Evolutionary conservation across 768 basidiomycete species (phyloP).

Genomic region (Phylloporus sp.): DNA sequence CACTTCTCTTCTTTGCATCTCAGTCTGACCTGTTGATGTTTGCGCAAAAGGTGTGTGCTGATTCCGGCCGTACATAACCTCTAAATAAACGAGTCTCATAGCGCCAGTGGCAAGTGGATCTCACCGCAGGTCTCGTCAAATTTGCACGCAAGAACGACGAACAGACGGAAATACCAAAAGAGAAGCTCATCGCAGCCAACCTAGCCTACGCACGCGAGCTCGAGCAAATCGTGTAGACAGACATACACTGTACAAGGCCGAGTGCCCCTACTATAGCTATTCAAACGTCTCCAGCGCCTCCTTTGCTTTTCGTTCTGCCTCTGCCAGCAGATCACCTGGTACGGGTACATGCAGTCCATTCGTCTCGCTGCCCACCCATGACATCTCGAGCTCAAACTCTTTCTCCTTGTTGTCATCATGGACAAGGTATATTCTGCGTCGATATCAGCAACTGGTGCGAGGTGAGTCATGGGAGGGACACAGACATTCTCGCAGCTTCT

Average conservation of each 20-base stretch:
- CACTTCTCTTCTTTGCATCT: slow-evolving; percentile 84
- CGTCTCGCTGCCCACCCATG: slow-evolving; percentile 90
- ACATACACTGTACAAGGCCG: slow-evolving; percentile 6
- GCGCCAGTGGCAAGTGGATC: slow-evolving; percentile 83
- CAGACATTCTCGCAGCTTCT: slow-evolving; percentile 94
- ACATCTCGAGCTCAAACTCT: slow-evolving; percentile 96
- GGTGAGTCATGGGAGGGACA: slow-evolving; percentile 10
- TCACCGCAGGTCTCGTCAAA: slow-evolving; percentile 60
- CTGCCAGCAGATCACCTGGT: slow-evolving; percentile 75
- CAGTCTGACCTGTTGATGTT: slow-evolving; percentile 80
- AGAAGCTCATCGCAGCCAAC: slow-evolving; percentile 74
- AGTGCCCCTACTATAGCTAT: slow-evolving; percentile 29
- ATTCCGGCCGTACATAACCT: background rate
- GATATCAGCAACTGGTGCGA: slow-evolving; percentile 4
- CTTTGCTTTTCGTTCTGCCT: slow-evolving; percentile 86
- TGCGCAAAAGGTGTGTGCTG: slow-evolving; percentile 61
- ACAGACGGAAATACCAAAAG: slow-evolving; percentile 78
- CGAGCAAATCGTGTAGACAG: slow-evolving; percentile 78
- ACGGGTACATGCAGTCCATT: slow-evolving; percentile 75
- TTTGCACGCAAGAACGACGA: slow-evolving; percentile 83
- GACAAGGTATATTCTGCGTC: slow-evolving; percentile 83
- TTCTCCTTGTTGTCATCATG: slow-evolving; percentile 99
- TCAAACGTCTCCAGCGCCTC: slow-evolving; percentile 72
- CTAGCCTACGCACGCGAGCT: slow-evolving; percentile 80
- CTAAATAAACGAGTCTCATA: slow-evolving; percentile 31